Evolutionary conservation across 495 filamentous ascomycete species (phyloP).

Genomic region (Penicillium odoratum): DNA sequence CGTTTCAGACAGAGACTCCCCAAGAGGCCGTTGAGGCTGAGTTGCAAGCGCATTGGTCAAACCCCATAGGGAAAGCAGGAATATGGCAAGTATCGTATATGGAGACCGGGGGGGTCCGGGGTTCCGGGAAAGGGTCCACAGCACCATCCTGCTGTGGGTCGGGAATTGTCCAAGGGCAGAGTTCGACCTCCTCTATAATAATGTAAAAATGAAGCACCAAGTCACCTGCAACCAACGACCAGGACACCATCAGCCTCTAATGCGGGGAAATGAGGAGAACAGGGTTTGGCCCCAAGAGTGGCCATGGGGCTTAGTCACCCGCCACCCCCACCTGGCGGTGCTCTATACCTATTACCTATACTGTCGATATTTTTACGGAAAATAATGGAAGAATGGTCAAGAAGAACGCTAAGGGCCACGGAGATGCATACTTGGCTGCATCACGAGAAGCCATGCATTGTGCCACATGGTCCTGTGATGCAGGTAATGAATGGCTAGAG

Average conservation of each 20-base stretch:
- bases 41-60: slow-evolving; percentile 32
- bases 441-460: slow-evolving; percentile 4
- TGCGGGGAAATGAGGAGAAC: slow-evolving; percentile 26
- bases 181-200: slow-evolving; percentile 22
- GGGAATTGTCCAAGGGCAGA: slow-evolving; percentile 7
- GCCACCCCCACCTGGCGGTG: neutral
- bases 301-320: slow-evolving; percentile 23
- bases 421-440: slow-evolving; percentile 3
- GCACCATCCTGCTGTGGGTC: slow-evolving; percentile 19
- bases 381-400: too few species aligned
- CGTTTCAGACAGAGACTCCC: neutral
- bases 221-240: neutral
- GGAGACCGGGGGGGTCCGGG: slow-evolving; percentile 16
- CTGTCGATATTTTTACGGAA: too few species aligned
- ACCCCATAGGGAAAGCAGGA: slow-evolving; percentile 20
- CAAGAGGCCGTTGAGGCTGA: slow-evolving; percentile 28
- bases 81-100: slow-evolving; percentile 26
- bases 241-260: slow-evolving; percentile 5
- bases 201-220: slow-evolving; percentile 7
- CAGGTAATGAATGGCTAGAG: neutral
- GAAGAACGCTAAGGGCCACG: neutral
- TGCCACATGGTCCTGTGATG: slow-evolving; percentile 6
- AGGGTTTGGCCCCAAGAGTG: slow-evolving; percentile 4
- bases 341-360: neutral
- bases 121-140: slow-evolving; percentile 9